Evolutionary conservation across 306 rosid species (phyloP).

Genomic region (Corylus avellana): DNA sequence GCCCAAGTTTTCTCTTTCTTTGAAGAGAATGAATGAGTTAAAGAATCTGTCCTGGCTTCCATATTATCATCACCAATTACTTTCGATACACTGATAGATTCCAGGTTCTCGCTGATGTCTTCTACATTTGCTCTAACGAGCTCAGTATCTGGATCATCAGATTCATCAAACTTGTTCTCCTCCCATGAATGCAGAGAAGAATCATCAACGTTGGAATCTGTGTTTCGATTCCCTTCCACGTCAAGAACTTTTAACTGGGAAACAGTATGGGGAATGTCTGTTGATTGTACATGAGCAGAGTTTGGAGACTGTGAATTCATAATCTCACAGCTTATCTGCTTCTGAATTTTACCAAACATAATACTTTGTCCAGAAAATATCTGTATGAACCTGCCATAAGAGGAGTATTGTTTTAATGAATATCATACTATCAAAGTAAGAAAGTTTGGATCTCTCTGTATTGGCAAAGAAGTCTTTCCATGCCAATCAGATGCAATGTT

Average conservation of each 20-base stretch:
- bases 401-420: neutral
- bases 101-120: slow-evolving; percentile 33
- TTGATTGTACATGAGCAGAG: slow-evolving; percentile 27
- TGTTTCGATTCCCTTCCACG: slow-evolving; percentile 32
- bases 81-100: slow-evolving; percentile 20
- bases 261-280: slow-evolving; percentile 8
- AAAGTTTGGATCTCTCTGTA: slow-evolving; percentile 8
- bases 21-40: slow-evolving; percentile 27
- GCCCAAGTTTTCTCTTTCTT: slow-evolving; percentile 29
- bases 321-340: slow-evolving; percentile 73
- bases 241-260: slow-evolving; percentile 27
- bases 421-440: slow-evolving; percentile 15
- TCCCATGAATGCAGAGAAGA: slow-evolving; percentile 35
- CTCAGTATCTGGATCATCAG: slow-evolving; percentile 35
- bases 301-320: slow-evolving; percentile 35
- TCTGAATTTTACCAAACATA: slow-evolving; percentile 75
- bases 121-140: slow-evolving; percentile 30
- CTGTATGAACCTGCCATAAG: slow-evolving; percentile 59
- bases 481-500: slow-evolving; percentile 15
- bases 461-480: neutral
- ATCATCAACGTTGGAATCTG: slow-evolving; percentile 24
- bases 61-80: slow-evolving; percentile 28
- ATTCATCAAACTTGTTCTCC: slow-evolving; percentile 40
- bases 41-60: slow-evolving; percentile 35
- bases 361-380: slow-evolving; percentile 54